Conservation (phyloP, 1,284 basidiomycete genomes). For the Ceratobasidium sp. region DNA sequence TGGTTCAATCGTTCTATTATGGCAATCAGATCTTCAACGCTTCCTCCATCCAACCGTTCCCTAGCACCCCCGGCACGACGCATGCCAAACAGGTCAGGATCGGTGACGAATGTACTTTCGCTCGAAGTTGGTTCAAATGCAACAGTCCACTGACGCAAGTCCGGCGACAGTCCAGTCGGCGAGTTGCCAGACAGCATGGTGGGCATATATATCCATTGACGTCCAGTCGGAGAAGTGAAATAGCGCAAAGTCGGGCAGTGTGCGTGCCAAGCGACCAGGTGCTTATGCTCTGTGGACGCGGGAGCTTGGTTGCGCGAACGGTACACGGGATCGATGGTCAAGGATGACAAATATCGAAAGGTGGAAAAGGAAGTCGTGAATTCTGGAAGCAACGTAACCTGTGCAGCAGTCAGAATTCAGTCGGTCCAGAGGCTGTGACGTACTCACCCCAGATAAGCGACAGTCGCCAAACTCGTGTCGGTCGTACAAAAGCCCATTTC, state of each 20-base stretch:
- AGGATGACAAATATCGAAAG: slow-evolving; percentile 14
- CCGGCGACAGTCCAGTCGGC: background rate
- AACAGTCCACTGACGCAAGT: slow-evolving; percentile 13
- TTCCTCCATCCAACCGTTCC: slow-evolving; percentile 5
- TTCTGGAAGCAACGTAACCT: slow-evolving; percentile 18
- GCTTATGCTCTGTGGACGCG: slow-evolving; percentile 8
- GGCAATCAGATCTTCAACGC: slow-evolving; percentile 31
- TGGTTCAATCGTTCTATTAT: slow-evolving; percentile 37
- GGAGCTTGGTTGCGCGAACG: background rate
- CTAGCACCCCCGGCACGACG: slow-evolving; percentile 4
- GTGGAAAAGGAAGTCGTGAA: slow-evolving; percentile 7
- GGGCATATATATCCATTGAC: slow-evolving; percentile 21
- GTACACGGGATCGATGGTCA: slow-evolving; percentile 26
- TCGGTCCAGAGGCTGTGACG: background rate
- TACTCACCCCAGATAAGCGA: slow-evolving; percentile 28
- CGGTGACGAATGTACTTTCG: slow-evolving; percentile 13
- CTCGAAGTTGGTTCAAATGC: background rate
- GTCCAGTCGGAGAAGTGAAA: slow-evolving; percentile 29
- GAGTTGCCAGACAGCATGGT: background rate
- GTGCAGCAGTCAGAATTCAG: background rate
- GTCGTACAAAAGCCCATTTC: slow-evolving; percentile 26
- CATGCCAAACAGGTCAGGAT: slow-evolving; percentile 35
- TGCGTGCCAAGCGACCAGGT: slow-evolving; percentile 11
- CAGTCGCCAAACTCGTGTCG: slow-evolving; percentile 19
- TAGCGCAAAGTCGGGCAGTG: slow-evolving; percentile 28